Percentiles rank a stretch among this genome's conserved stretches.
Conservation (phyloP, 495 filamentous ascomycete genomes). For the Achaetomiella virescens region DNA sequence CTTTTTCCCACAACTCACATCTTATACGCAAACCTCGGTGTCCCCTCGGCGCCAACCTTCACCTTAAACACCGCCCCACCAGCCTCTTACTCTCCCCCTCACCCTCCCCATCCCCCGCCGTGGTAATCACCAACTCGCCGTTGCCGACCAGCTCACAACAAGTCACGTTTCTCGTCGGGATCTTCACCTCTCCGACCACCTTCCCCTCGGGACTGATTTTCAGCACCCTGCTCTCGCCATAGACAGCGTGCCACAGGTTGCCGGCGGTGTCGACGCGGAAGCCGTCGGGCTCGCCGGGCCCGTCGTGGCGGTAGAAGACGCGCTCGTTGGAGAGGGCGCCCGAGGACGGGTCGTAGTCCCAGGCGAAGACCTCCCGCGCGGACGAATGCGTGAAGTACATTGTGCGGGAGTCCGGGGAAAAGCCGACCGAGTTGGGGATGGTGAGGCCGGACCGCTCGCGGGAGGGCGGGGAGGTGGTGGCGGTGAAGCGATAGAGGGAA, state of each 20-base stretch:
- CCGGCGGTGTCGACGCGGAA: constrained; percentile 68
- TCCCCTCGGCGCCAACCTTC: constrained; percentile 58
- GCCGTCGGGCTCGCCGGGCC: constrained; percentile 63
- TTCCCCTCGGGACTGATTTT: constrained; percentile 59
- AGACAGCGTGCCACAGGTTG: constrained; percentile 72
- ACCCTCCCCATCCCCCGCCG: constrained; percentile 54
- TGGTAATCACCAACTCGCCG: constrained; percentile 69
- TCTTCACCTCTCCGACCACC: constrained; percentile 57
- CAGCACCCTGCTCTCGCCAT: constrained; percentile 62
- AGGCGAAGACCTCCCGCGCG: constrained; percentile 63
- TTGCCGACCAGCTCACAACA: constrained; percentile 68
- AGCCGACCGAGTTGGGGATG: constrained; percentile 87
- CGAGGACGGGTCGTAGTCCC: constrained; percentile 60
- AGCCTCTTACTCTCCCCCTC: constrained; percentile 54
- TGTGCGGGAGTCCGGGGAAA: constrained; percentile 60
- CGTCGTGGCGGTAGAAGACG: constrained; percentile 58
- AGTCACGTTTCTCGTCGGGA: constrained; percentile 65
- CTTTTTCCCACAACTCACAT: constrained; percentile 22
- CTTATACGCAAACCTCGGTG: constrained; percentile 53
- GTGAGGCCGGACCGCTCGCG: constrained; percentile 36
- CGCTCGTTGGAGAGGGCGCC: constrained; percentile 62
- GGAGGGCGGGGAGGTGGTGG: constrained; percentile 11
- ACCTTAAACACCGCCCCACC: constrained; percentile 60
- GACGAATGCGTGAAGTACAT: constrained; percentile 83
- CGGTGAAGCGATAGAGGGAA: constrained; percentile 36